phyloP scores from a whole-genome alignment of 345 rosid species.

The Hibiscus syriacus region DNA sequence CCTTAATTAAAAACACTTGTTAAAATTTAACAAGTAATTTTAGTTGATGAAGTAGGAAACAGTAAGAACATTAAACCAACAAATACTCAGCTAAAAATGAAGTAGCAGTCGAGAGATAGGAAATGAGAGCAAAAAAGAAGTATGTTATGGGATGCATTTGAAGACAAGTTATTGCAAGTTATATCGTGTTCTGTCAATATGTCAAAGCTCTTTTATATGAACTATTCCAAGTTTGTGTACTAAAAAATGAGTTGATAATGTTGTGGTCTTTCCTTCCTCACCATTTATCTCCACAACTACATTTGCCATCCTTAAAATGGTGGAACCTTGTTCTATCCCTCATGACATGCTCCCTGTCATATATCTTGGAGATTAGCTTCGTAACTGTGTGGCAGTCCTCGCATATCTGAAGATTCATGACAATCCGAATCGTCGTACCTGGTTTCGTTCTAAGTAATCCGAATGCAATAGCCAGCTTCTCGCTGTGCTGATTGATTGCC shows the following conservation, averaged over 20 bases:
- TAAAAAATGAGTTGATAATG: not conserved
- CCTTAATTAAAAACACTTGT: no score
- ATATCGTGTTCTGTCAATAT: no score
- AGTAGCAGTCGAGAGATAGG: no score
- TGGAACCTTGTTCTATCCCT: conserved; percentile 60
- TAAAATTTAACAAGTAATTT: no score
- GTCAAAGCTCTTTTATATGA: not conserved
- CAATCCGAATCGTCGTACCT: conserved; percentile 34
- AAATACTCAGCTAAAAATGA: no score
- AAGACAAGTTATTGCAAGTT: no score
- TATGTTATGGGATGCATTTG: no score
- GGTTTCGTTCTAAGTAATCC: conserved; percentile 49
- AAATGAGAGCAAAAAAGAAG: no score
- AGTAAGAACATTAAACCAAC: no score
- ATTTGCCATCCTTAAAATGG: conserved; percentile 41
- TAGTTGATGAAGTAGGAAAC: no score
- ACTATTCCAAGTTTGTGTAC: not conserved
- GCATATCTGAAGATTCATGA: conserved; percentile 45
- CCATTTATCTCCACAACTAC: conserved; percentile 58
- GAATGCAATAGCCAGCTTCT: conserved; percentile 57
- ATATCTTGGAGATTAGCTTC: conserved; percentile 1
- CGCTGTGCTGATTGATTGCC: conserved; percentile 52
- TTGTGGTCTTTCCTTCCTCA: conserved; percentile 17
- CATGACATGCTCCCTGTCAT: conserved; percentile 40
- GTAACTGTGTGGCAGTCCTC: not conserved